Evolutionary conservation across 129 eudicot species (phyloP), one percentile per base, ranked within the genome.

Genomic region (Calendula officinalis): DNA sequence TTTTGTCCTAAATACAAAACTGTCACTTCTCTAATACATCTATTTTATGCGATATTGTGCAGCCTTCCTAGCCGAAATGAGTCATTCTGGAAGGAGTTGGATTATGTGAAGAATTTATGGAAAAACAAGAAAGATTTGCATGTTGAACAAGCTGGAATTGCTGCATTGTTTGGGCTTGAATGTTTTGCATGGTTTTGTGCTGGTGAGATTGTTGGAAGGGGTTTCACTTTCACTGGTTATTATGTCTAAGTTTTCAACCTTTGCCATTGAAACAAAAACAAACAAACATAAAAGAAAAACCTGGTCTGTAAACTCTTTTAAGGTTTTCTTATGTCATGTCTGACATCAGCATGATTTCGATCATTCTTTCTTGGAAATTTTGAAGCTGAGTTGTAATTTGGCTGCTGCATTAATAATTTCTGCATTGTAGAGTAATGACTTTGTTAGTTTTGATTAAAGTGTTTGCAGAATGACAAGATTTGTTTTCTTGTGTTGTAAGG

Each of bases 181-280:
- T 83, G 87, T 64, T 87, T 75, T 81, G 95, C 90, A 57, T 87
- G 95, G 95, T 87, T 60, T 76, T 83, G 95, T 73, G 85, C 89
- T 5, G 95, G 95, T 48, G 95, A 87, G 83, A 87, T 83, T 60
- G 79, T 81, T n/a, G 95, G 95, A 76, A 83, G 95, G 77, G 95
- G 95, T 56, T 81, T 75, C 64, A 83, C 90, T 45, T 67, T 87
- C 77, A 87, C 95, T 22, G 95, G 95, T 48, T 87, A 87, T 72
- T 72, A 83, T 56, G 83, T 78, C 43, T 83, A 64, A 86, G 14
- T 48, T 57, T 69, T 55, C 16, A 38, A 54, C 14, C 37, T 8
- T 50, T 56, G 14, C 38, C 6, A 17, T n/a, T 36, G 14, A 36
- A 46, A 11, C 1, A 53, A 3, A 40, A 13, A 30, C 8, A 14